Conservation (phyloP, 2,329 filamentous ascomycete genomes). For the Periglandula ipomoeae region DNA sequence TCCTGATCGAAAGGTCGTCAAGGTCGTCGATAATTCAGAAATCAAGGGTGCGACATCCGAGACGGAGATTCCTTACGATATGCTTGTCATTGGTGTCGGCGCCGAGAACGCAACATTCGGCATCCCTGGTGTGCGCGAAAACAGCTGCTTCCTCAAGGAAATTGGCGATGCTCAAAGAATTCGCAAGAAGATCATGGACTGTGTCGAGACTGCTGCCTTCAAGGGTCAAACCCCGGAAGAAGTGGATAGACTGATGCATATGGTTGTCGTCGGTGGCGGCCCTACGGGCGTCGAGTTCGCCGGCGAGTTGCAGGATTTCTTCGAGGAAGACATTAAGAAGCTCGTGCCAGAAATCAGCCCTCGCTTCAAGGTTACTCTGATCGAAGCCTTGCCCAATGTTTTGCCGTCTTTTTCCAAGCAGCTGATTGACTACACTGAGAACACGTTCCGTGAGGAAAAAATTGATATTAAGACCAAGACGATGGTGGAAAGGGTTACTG, state of each 20-base stretch:
- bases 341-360: constrained; percentile 92
- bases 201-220: constrained; percentile 95
- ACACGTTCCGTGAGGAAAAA: constrained; percentile 97
- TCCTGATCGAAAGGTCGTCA: constrained; percentile 77
- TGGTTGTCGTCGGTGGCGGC: constrained; percentile 91
- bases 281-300: constrained; percentile 98
- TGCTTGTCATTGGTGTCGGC: constrained; percentile 94
- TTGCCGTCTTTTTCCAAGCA: constrained; percentile 98
- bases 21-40: constrained; percentile 86
- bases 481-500: constrained; percentile 95
- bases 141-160: constrained; percentile 98
- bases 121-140: constrained; percentile 87
- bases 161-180: constrained; percentile 93
- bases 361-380: constrained; percentile 94
- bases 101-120: constrained; percentile 98
- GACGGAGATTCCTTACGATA: constrained; percentile 93
- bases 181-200: constrained; percentile 99
- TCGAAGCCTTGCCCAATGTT: constrained; percentile 93
- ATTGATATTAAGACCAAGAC: constrained; percentile 98
- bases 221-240: constrained; percentile 88
- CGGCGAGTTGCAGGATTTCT: constrained; percentile 97
- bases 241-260: constrained; percentile 88
- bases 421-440: constrained; percentile 98
- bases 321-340: constrained; percentile 96
- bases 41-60: constrained; percentile 74